Base-by-base conservation (phyloP, 352 stramenopile genomes). In the Vaucheria bursata region DNA sequence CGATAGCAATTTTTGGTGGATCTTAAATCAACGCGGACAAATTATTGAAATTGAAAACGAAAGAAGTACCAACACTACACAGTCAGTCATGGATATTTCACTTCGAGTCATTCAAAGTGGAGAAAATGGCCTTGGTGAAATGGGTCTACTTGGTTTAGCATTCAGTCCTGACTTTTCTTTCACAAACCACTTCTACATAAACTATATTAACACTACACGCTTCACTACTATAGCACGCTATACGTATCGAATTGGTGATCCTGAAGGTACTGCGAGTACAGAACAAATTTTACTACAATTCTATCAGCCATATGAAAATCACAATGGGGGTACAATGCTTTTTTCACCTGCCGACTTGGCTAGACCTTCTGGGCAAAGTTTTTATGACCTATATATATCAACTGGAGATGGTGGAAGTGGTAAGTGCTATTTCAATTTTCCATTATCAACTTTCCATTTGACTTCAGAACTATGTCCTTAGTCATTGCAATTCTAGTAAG, bases 311-410 rank as follows among this genome's bases (percentile, higher is more conserved):
- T 25, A 29, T 25, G 65, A 25, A 12, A 72, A 72, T 40, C 65
- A 72, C 65, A 72, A 72, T 37, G 65, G 65, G 18, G 65, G 65
- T 35, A 69, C 59, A 29, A 6, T 69, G 18, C 59, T 69, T 6
- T 69, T 69, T 18, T 18, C 5, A 4, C 59, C 59, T 38, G 59
- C 6, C 5, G 59, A 69, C 59, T 8, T 69, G 12, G 59, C 59
- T 34, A 38, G 33, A 6, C 59, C 59, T 34, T 18, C 59, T 34
- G 59, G 6, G 18, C 5, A 5, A 12, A 12, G 5, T 50, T 50
- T 50, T 50, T 12, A 50, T 50, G 39, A 50, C 12, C 39, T 50
- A 12, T 50, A 50, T 12, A 50, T 50, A 12, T 5, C 39, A 5
- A 12, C 12, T 50, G 39, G 39, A 12, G 39, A 50, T 50, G 39